phyloP scores from a whole-genome alignment of 2,329 filamentous ascomycete species.

The Diatrype stigma region DNA sequence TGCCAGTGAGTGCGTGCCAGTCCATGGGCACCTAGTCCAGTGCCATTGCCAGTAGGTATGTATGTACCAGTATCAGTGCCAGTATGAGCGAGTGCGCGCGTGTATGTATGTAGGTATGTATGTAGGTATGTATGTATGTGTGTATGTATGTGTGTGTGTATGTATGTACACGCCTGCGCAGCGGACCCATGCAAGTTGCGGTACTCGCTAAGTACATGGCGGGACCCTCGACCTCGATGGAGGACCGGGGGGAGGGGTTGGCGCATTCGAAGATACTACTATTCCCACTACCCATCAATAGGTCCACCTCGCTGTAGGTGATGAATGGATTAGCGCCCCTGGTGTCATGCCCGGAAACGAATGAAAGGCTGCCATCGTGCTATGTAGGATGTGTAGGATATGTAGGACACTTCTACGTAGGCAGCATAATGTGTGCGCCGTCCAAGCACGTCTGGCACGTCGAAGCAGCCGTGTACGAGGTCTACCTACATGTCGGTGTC shows the following conservation, averaged over 20 bases:
- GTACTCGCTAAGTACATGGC: not conserved
- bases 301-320: not conserved
- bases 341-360: not conserved
- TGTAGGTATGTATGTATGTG: not conserved
- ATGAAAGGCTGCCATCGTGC: not conserved
- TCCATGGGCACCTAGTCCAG: too few relatives aligned
- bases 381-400: too few relatives aligned
- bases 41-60: too few relatives aligned
- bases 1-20: too few relatives aligned
- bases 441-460: not conserved
- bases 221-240: not conserved
- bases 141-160: not conserved
- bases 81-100: too few relatives aligned
- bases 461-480: too few relatives aligned
- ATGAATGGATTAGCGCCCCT: not conserved
- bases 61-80: too few relatives aligned
- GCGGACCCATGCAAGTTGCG: not conserved
- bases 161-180: not conserved
- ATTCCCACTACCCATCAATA: not conserved
- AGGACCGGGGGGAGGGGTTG: not conserved
- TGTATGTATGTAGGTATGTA: too few relatives aligned
- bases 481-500: too few relatives aligned
- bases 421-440: too few relatives aligned
- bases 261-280: not conserved
- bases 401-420: too few relatives aligned